Base-by-base conservation (phyloP, 1,139 yeast species). In the Martiniozyma asiatica region DNA sequence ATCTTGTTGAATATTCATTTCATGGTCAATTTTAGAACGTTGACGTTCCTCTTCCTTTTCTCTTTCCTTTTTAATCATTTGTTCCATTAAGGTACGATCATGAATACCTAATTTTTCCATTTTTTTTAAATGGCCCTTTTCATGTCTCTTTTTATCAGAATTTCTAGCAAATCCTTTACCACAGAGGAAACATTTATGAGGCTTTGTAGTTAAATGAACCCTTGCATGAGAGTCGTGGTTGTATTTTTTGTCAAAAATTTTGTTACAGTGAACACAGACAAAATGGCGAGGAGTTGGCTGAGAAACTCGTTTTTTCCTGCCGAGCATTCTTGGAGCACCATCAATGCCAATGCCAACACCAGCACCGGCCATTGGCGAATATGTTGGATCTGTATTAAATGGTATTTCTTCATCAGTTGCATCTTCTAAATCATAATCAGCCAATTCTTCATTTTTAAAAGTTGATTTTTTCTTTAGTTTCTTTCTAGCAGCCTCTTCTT, bases 151-250 rank as follows among this genome's bases (percentile, higher is more conserved):
- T 27, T 93, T 62, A 55, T 87, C 98, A 48, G 87, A 96, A 49
- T 84, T 94, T 35, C 98, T 61, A 1, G 97, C 96, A 65, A 87
- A 87, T 4, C 95, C 93, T 54, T 84, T 84, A 8, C 92, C 92
- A 56, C 98, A 87, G 4, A 78, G 70, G n/a, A 71, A 65, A 56
- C 98, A 87, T 16, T 73, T 68, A 50, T 76, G 87, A 6, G 97
- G 97, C 36, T 94, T 63, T 51, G 87, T 96, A 50, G 85, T 89
- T 0, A 95, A 85, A 51, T 87, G 97, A 0, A 96, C 87, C 36
- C 95, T 61, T 45, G 81, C 60, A 56, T 87, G 97, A 0, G 94
- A 82, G 43, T 87, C 80, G 45, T 87, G 61, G 48, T 87, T 87
- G 54, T 87, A 87, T 0, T 95, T 94, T 35, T 97, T 59, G 2